A percentile compares a stretch with the other conserved stretches of the same genome.
phyloP scores from a whole-genome alignment of 2,329 filamentous ascomycete species.

The Fusarium sp. region DNA sequence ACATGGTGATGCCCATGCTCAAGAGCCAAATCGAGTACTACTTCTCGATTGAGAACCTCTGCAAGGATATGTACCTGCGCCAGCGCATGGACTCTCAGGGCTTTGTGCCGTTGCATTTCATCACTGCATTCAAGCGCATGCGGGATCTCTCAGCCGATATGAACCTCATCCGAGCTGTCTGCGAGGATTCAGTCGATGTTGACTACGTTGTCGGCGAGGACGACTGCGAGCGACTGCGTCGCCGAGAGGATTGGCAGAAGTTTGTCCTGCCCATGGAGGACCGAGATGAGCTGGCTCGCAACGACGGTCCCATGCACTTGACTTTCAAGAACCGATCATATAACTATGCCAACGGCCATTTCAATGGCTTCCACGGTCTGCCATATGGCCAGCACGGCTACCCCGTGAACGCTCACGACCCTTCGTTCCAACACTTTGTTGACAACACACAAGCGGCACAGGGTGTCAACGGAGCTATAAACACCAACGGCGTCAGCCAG shows the following conservation, averaged over 20 bases:
- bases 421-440: conserved; percentile 46
- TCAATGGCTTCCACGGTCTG: conserved; percentile 47
- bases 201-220: conserved; percentile 83
- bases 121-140: conserved; percentile 86
- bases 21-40: conserved; percentile 84
- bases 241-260: conserved; percentile 79
- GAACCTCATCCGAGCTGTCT: conserved; percentile 79
- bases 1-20: conserved; percentile 58
- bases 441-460: conserved; percentile 53
- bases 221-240: conserved; percentile 81
- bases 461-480: conserved; percentile 47
- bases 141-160: conserved; percentile 65
- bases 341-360: conserved; percentile 43
- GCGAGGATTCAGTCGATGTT: conserved; percentile 76
- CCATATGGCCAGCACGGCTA: conserved; percentile 49
- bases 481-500: conserved; percentile 47
- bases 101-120: conserved; percentile 83
- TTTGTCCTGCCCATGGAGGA: conserved; percentile 81
- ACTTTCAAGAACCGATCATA: conserved; percentile 52
- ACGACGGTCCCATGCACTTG: conserved; percentile 69
- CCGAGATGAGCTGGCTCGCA: conserved; percentile 79
- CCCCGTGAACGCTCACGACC: conserved; percentile 40
- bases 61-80: conserved; percentile 91
- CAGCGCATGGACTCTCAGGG: conserved; percentile 96
- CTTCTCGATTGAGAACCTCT: conserved; percentile 94